Evolutionary conservation across 1,284 basidiomycete species (phyloP), one percentile per base, ranked within the genome.

Genomic region (Ustilago esculenta): DNA sequence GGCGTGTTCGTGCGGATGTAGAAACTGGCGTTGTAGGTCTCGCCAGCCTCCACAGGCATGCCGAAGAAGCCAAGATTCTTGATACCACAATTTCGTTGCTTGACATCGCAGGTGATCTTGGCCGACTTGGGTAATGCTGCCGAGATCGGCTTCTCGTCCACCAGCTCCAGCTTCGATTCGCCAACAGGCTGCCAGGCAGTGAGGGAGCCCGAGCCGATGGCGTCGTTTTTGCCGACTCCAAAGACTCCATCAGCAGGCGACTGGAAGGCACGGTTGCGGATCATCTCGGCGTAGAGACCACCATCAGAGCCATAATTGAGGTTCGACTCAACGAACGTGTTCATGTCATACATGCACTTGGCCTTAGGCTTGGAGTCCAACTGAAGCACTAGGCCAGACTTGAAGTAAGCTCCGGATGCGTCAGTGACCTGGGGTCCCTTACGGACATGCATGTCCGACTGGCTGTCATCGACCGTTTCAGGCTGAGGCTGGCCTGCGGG

Each of bases 211-310:
- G 48, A 49, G 14, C 72, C 72, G 20, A 74, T 51, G 4, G 36
- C 24, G 32, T 67, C 63, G 30, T 43, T 52, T 14, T 20, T 15
- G 15, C 63, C 54, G 4, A 27, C 43, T 6, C 52, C 50, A 12
- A 67, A 71, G 24, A 53, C 53, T 10, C 37, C 34, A 25, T 64
- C 65, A 18, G 35, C 45, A 12, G 56, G 43, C 3, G 55, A 51
- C 36, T 75, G 73, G 54, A 75, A 73, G 20, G 73, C 73, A 3
- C 71, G 71, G 45, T 73, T 73, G 47, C 58, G 58, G 47, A 76
- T 76, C 53, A 76, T 56, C 46, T 76, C 74, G 18, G 64, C 72
- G 21, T 73, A 71, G 2, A 76, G 49, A 17, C 73, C 73, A n/a
- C 74, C 73, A 24, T 75, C 70, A 17, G 61, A 56, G 23, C 60